Conservation (phyloP, 164 flowering plant species). For the Aristolochia californica region DNA sequence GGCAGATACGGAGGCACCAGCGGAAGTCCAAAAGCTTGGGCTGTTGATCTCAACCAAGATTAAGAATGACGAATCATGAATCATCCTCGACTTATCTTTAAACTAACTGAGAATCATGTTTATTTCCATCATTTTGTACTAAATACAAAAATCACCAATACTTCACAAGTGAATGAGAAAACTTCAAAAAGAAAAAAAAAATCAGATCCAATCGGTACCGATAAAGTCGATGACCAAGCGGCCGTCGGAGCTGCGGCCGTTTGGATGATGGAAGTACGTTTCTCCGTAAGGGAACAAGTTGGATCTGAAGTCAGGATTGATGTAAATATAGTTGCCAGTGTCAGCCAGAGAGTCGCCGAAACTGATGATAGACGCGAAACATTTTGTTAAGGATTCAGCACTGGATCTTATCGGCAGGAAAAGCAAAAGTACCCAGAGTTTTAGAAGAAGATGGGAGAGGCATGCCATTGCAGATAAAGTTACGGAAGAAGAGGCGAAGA, state of each 20-base stretch:
- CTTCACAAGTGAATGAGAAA: background rate
- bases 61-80: background rate
- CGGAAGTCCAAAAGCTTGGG: constrained; percentile 23
- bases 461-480: too few relatives aligned
- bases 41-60: background rate
- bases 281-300: constrained; percentile 23
- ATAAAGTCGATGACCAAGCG: constrained; percentile 27
- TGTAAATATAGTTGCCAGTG: constrained; percentile 23
- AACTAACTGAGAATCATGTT: background rate
- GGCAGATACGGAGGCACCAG: constrained; percentile 30
- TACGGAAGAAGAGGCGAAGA: too few relatives aligned
- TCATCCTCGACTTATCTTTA: background rate
- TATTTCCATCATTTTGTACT: background rate
- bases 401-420: too few relatives aligned
- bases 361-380: constrained; percentile 23
- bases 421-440: too few relatives aligned
- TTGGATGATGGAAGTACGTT: constrained; percentile 29
- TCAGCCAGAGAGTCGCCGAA: constrained; percentile 36
- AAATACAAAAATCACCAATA: background rate
- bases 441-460: too few relatives aligned
- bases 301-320: background rate
- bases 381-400: background rate
- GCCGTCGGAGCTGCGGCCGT: constrained; percentile 25
- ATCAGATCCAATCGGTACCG: constrained; percentile 1
- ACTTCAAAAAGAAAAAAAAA: background rate